A percentile compares a stretch with the other conserved stretches of the same genome.
phyloP scores from a whole-genome alignment of 2,329 filamentous ascomycete species.

The Plenodomus biglobosus region DNA sequence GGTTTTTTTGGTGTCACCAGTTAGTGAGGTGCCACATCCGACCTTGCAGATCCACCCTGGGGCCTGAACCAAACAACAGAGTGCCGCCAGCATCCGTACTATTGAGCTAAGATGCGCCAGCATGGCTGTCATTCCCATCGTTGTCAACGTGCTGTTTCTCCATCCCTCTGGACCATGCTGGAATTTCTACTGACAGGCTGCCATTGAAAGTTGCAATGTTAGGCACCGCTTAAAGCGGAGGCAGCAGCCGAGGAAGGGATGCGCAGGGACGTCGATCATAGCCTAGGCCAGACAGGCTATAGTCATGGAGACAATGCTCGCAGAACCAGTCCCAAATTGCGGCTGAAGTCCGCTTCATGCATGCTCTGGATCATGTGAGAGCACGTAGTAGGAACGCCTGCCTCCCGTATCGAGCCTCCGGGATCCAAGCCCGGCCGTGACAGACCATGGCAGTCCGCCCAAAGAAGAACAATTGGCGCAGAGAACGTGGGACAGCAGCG shows the following conservation, averaged over 20 bases:
- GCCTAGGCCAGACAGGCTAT: slow-evolving; percentile 13
- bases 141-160: background rate
- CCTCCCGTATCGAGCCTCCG: background rate
- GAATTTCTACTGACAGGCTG: background rate
- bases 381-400: slow-evolving; percentile 8
- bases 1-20: background rate
- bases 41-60: slow-evolving; percentile 2
- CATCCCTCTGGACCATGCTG: background rate
- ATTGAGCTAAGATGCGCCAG: background rate
- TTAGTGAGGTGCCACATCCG: slow-evolving; percentile 9
- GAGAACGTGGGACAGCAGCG: slow-evolving; percentile 14
- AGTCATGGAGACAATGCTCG: slow-evolving; percentile 15
- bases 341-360: slow-evolving; percentile 2
- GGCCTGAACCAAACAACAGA: slow-evolving; percentile 4
- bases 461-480: slow-evolving; percentile 8
- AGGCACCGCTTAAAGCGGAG: slow-evolving; percentile 6
- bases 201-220: slow-evolving; percentile 3
- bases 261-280: slow-evolving; percentile 13
- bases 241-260: slow-evolving; percentile 6
- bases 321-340: slow-evolving; percentile 18
- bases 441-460: slow-evolving; percentile 1
- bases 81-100: background rate
- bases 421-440: background rate
- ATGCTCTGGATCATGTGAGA: slow-evolving; percentile 1
- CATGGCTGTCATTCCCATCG: background rate